A percentile compares a stretch with the other conserved stretches of the same genome.
Evolutionary conservation across 2,329 filamentous ascomycete genomes (phyloP).

Genomic region (Diaporthe sp.): DNA sequence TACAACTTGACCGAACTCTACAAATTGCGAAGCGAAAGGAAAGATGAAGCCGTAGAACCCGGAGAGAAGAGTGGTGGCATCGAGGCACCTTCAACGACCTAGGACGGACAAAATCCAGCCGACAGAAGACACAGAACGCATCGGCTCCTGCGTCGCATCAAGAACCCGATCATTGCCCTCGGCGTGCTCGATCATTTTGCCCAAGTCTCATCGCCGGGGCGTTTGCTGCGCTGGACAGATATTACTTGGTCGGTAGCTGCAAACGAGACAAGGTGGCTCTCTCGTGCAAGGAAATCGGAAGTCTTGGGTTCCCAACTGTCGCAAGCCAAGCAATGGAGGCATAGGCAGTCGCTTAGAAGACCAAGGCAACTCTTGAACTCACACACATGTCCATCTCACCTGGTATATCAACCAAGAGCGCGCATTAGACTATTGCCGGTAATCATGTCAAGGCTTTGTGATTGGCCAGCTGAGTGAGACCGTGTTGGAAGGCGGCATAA

Average conservation of each 20-base stretch:
- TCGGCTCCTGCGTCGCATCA: neutral
- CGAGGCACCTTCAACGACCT: conserved; percentile 1
- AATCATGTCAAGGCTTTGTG: neutral
- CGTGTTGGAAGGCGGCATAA: neutral
- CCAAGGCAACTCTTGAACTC: neutral
- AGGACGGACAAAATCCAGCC: neutral
- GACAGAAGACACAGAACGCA: neutral
- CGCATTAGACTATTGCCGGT: neutral
- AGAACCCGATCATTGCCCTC: neutral
- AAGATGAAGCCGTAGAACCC: conserved; percentile 6
- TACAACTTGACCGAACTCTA: conserved; percentile 86
- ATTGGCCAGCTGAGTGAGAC: neutral
- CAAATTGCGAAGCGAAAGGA: conserved; percentile 51
- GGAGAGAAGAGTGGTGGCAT: conserved; percentile 16
- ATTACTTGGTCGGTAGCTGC: neutral
- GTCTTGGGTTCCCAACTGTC: neutral
- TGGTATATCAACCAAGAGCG: neutral
- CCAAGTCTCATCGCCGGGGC: too few relatives aligned
- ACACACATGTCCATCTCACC: neutral
- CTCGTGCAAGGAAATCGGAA: neutral
- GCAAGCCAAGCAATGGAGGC: neutral
- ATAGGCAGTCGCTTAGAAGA: neutral
- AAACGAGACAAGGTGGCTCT: neutral
- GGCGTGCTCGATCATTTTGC: too few relatives aligned
- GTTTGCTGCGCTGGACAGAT: neutral